Conservation (phyloP, 2,329 filamentous ascomycete species). For the Laburnicola sp. region DNA sequence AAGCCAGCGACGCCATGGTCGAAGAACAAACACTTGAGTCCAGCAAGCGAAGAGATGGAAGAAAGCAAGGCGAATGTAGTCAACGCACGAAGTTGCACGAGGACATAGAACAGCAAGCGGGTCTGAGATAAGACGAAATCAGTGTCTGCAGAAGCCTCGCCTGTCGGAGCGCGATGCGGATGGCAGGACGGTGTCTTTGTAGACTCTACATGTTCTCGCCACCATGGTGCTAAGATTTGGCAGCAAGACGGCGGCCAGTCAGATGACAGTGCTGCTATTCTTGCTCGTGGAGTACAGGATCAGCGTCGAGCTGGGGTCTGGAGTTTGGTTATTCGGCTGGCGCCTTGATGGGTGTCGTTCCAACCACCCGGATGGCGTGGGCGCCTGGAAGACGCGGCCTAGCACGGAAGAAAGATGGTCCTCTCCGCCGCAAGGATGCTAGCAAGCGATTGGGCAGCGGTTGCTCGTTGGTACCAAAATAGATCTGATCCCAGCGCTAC, state of each 20-base stretch:
- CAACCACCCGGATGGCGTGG: slow-evolving; percentile 22
- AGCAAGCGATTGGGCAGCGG: slow-evolving; percentile 27
- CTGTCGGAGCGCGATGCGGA: slow-evolving; percentile 17
- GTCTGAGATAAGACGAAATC: slow-evolving; percentile 17
- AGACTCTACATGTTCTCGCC: slow-evolving; percentile 28
- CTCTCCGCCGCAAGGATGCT: slow-evolving; percentile 22
- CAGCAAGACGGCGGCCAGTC: slow-evolving; percentile 28
- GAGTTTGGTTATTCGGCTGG: slow-evolving; percentile 26
- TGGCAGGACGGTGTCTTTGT: slow-evolving; percentile 40
- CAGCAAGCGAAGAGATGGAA: slow-evolving; percentile 30
- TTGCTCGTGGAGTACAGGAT: slow-evolving; percentile 25
- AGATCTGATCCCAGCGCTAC: slow-evolving; percentile 19
- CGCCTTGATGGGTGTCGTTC: slow-evolving; percentile 19
- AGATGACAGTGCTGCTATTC: slow-evolving; percentile 31
- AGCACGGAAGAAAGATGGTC: slow-evolving; percentile 28
- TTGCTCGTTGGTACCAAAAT: slow-evolving; percentile 2
- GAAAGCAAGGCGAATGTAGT: slow-evolving; percentile 11
- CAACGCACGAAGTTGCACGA: slow-evolving; percentile 12
- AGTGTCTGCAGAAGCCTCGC: slow-evolving; percentile 28
- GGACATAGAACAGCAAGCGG: slow-evolving; percentile 17
- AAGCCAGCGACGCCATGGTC: slow-evolving; percentile 34
- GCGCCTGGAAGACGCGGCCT: slow-evolving; percentile 32
- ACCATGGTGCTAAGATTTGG: slow-evolving; percentile 30
- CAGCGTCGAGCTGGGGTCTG: slow-evolving; percentile 30
- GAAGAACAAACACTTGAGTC: slow-evolving; percentile 29